phyloP scores from a whole-genome alignment of 2,329 filamentous ascomycete species.

The Metarhizium brunneum region DNA sequence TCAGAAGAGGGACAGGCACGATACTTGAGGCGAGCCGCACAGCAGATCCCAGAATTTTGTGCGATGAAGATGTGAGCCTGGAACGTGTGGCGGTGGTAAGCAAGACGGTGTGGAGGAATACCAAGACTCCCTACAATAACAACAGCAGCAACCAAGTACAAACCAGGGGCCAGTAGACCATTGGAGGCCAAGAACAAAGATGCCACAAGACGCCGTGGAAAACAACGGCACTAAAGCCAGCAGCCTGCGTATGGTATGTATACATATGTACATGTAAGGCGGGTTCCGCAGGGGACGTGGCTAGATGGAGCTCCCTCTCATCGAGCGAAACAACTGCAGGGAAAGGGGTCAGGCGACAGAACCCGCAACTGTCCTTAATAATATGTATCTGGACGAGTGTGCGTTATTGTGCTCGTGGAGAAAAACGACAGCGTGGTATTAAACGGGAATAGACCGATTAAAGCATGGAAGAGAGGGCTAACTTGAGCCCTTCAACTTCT shows the following conservation, averaged over 20 bases:
- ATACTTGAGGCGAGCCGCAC: slow-evolving; percentile 1
- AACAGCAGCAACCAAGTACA: not conserved
- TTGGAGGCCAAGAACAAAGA: slow-evolving; percentile 2
- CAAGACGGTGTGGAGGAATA: not conserved
- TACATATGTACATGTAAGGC: not conserved
- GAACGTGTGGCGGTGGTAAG: slow-evolving; percentile 6
- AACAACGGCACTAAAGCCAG: slow-evolving; percentile 2
- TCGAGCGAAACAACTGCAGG: not conserved
- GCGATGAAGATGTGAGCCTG: not conserved
- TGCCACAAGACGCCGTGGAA: not conserved
- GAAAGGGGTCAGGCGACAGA: not conserved
- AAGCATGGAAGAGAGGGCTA: not conserved
- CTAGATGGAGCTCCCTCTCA: not conserved
- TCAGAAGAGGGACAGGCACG: not conserved
- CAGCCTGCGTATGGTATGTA: not conserved
- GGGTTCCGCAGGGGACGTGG: slow-evolving; percentile 5
- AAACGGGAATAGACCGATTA: not conserved
- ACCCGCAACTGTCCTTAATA: not conserved
- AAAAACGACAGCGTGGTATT: not conserved
- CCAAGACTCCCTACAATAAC: not conserved
- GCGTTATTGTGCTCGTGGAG: not conserved
- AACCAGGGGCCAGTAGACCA: not conserved
- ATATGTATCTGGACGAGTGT: not conserved
- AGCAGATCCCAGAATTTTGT: not conserved
- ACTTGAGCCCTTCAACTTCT: not conserved